Evolutionary conservation across 345 rosid species (phyloP).

Genomic region (Trapa incisa): DNA sequence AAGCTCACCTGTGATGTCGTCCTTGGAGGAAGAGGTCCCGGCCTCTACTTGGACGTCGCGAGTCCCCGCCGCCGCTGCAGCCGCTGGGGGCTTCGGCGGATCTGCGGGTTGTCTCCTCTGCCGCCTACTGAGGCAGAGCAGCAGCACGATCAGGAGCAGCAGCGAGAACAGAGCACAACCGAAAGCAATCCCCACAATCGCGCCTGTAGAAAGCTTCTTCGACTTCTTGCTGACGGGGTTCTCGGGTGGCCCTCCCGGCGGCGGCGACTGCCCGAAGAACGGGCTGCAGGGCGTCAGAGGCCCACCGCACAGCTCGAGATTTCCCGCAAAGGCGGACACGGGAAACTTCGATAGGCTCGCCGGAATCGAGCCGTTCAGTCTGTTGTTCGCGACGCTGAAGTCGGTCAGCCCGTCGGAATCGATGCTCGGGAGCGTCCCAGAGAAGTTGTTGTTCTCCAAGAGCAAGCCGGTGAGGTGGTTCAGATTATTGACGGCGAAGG

Average conservation of each 20-base stretch:
- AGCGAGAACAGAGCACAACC: slow-evolving; percentile 16
- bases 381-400: slow-evolving; percentile 54
- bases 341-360: slow-evolving; percentile 5
- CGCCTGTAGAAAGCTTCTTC: slow-evolving; percentile 16
- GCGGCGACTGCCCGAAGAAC: slow-evolving; percentile 7
- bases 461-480: slow-evolving; percentile 41
- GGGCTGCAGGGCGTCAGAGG: slow-evolving; percentile 11
- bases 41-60: slow-evolving; percentile 22
- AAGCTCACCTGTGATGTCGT: slow-evolving; percentile 44
- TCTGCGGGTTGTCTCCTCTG: slow-evolving; percentile 16
- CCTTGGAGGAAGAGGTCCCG: slow-evolving; percentile 71
- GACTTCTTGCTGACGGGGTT: slow-evolving; percentile 2
- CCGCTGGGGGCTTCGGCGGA: slow-evolving; percentile 18
- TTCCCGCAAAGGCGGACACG: slow-evolving; percentile 11
- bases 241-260: neutral
- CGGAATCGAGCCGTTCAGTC: slow-evolving; percentile 15
- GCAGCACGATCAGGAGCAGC: slow-evolving; percentile 14
- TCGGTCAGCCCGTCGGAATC: neutral
- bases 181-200: slow-evolving; percentile 20
- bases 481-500: slow-evolving; percentile 55
- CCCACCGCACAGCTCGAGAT: slow-evolving; percentile 9
- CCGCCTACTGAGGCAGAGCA: slow-evolving; percentile 15
- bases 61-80: slow-evolving; percentile 6
- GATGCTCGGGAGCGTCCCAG: slow-evolving; percentile 37
- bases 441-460: slow-evolving; percentile 48